These are phyloP conservation scores for Hyaloscypha variabilis DNA, from an alignment of 495 filamentous ascomycete species.

Conservation along the genomic window DNA sequence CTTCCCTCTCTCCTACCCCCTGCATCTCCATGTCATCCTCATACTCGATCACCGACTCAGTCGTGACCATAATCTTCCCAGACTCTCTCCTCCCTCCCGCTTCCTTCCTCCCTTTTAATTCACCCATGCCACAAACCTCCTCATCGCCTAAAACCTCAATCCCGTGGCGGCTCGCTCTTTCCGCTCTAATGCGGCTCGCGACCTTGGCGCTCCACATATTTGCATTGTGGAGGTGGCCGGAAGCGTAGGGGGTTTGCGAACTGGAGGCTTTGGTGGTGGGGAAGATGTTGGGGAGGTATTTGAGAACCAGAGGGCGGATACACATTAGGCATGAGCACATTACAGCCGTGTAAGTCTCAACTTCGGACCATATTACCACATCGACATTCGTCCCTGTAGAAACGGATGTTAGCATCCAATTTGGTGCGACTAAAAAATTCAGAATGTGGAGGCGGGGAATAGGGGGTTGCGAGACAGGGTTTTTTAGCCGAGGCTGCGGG, in stretches of 20 bases:
- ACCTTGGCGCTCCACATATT: background rate
- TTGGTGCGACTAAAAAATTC: too few relatives aligned
- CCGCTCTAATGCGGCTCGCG: background rate
- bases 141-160: too few relatives aligned
- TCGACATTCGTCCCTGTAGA: slow-evolving; percentile 37
- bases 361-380: slow-evolving; percentile 45
- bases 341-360: slow-evolving; percentile 50
- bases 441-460: too few relatives aligned
- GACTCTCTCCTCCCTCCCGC: too few relatives aligned
- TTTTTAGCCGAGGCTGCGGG: too few relatives aligned
- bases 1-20: too few relatives aligned
- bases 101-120: too few relatives aligned
- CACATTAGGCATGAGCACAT: slow-evolving; percentile 45
- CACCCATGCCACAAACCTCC: too few relatives aligned
- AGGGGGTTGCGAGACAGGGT: too few relatives aligned
- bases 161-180: background rate
- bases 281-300: slow-evolving; percentile 9
- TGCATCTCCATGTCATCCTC: background rate
- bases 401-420: background rate
- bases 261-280: too few relatives aligned
- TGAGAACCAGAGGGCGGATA: slow-evolving; percentile 32
- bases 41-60: background rate
- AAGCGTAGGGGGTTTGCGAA: too few relatives aligned
- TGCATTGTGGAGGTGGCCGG: background rate
- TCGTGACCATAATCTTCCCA: background rate